Percentiles rank a stretch among this genome's conserved stretches.
Conservation (phyloP, 768 basidiomycete species). For the Exidia glandulosa region DNA sequence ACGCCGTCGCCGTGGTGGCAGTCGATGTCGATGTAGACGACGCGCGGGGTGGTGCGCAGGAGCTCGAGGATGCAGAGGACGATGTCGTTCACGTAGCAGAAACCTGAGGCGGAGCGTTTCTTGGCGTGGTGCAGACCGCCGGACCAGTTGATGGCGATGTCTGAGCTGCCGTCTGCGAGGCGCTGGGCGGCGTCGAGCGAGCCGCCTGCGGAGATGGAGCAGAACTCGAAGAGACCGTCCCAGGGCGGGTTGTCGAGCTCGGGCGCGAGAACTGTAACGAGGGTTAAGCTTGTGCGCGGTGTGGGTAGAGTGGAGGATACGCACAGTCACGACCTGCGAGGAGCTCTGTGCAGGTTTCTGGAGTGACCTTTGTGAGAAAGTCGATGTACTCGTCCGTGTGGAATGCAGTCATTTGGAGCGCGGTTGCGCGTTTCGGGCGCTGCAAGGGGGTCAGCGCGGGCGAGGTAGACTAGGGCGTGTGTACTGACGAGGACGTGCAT, state of each 20-base stretch:
- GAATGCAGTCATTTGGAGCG: constrained; percentile 33
- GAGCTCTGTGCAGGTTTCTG: constrained; percentile 31
- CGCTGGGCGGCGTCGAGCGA: constrained; percentile 31
- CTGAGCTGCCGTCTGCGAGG: constrained; percentile 30
- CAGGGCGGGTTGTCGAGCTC: constrained; percentile 40
- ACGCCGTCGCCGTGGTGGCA: constrained; percentile 42
- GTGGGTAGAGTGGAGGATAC: neutral
- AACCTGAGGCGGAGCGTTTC: constrained; percentile 36
- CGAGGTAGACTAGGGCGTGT: neutral
- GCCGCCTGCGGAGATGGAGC: constrained; percentile 36
- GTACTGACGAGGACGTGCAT: constrained; percentile 31
- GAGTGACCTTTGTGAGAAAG: constrained; percentile 30
- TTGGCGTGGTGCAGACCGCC: constrained; percentile 42
- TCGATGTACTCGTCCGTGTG: constrained; percentile 43
- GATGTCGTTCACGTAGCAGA: constrained; percentile 41
- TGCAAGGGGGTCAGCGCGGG: constrained; percentile 3
- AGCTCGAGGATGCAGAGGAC: constrained; percentile 35
- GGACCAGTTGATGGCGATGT: constrained; percentile 39
- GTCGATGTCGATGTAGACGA: constrained; percentile 41
- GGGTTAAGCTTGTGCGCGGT: neutral
- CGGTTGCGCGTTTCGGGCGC: constrained; percentile 28
- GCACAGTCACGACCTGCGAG: constrained; percentile 16
- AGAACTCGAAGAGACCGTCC: constrained; percentile 38
- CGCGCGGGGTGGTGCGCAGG: constrained; percentile 25
- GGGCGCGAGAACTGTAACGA: constrained; percentile 22